phyloP scores from a whole-genome alignment of 495 filamentous ascomycete genomes.

The Tuber aestivum region DNA sequence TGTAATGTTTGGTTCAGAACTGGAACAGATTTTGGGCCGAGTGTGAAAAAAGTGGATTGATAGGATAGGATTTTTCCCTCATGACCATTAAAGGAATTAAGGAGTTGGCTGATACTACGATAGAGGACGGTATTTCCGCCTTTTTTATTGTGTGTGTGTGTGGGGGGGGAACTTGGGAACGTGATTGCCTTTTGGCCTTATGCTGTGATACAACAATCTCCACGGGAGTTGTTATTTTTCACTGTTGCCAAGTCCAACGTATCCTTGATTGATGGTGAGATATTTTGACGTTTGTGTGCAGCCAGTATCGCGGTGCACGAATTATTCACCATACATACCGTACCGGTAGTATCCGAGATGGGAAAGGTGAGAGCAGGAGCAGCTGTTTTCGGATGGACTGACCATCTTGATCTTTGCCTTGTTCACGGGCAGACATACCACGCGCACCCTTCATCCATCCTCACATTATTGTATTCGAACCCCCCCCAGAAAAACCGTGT shows the following conservation, averaged over 20 bases:
- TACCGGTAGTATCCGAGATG: no score
- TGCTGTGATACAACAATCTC: not conserved
- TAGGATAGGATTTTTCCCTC: not conserved
- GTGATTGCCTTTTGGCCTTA: not conserved
- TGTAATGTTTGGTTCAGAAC: not conserved
- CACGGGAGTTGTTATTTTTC: not conserved
- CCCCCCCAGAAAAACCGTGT: not conserved
- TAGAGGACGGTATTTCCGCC: not conserved
- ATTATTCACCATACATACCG: not conserved
- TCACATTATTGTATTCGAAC: not conserved
- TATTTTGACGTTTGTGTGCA: not conserved
- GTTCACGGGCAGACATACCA: not conserved
- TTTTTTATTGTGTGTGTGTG: not conserved
- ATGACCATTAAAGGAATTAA: not conserved
- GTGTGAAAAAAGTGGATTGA: not conserved
- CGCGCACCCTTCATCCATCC: not conserved
- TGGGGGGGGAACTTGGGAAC: not conserved
- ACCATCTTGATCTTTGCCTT: not conserved
- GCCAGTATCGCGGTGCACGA: not conserved
- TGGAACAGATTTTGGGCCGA: not conserved
- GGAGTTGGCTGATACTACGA: not conserved
- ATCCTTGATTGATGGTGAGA: not conserved
- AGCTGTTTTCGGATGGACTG: not conserved
- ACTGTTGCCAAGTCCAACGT: not conserved
- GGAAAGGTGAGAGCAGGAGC: not conserved